These are phyloP conservation scores for Kwoniella europaea DNA, from an alignment of 768 basidiomycete genomes.

Conservation along the genomic window DNA sequence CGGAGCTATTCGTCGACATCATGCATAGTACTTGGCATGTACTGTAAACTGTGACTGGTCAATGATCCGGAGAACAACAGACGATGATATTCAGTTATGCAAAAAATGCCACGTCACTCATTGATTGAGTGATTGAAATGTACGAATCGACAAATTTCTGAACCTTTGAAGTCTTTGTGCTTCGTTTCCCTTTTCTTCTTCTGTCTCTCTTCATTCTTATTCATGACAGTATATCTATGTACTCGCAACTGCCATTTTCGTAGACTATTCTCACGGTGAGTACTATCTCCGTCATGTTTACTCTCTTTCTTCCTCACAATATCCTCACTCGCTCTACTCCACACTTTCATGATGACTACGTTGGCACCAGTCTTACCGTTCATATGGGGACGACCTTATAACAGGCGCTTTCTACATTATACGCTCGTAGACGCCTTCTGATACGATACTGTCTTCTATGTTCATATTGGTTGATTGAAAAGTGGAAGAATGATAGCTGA, in stretches of 20 bases:
- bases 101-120: slow-evolving; percentile 4
- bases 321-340: not conserved
- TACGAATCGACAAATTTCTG: too few relatives aligned
- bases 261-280: not conserved
- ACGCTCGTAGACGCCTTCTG: slow-evolving; percentile 44
- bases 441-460: slow-evolving; percentile 10
- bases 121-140: too few relatives aligned
- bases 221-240: too few relatives aligned
- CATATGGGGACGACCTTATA: slow-evolving; percentile 35
- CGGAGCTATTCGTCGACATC: too few relatives aligned
- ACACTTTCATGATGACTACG: slow-evolving; percentile 39
- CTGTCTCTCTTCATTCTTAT: not conserved
- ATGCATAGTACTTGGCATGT: too few relatives aligned
- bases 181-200: not conserved
- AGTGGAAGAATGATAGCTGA: not conserved
- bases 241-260: too few relatives aligned
- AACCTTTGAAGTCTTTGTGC: too few relatives aligned
- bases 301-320: not conserved
- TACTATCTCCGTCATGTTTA: not conserved
- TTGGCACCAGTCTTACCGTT: slow-evolving; percentile 50
- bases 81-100: not conserved
- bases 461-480: not conserved
- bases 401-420: slow-evolving; percentile 37
- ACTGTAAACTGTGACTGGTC: too few relatives aligned
- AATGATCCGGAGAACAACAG: not conserved